Evolutionary conservation across 2,329 filamentous ascomycete species (phyloP).

Genomic region (Aspergillus glaucus): DNA sequence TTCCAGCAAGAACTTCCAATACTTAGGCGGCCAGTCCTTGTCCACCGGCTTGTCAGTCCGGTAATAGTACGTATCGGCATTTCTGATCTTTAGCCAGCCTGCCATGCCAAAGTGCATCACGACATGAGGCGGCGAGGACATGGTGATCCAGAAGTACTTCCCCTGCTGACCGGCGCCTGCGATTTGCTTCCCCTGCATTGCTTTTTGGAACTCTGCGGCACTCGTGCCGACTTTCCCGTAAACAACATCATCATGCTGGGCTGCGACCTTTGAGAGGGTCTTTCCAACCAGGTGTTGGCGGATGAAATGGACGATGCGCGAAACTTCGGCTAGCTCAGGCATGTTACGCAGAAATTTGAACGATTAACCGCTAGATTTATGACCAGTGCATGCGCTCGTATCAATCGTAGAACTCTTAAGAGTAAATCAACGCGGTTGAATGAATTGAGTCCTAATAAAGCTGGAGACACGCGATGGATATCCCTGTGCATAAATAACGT

Average conservation of each 20-base stretch:
- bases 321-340: conserved; percentile 57
- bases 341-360: conserved; percentile 21
- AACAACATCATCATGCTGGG: conserved; percentile 73
- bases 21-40: conserved; percentile 78
- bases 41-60: conserved; percentile 55
- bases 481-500: not conserved
- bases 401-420: not conserved
- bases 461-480: not conserved
- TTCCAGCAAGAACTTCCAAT: conserved; percentile 76
- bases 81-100: conserved; percentile 83
- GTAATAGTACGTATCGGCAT: conserved; percentile 73
- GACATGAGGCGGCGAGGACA: conserved; percentile 70
- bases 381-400: not conserved
- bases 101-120: conserved; percentile 79
- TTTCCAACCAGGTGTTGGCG: conserved; percentile 78
- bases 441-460: not conserved
- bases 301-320: conserved; percentile 79
- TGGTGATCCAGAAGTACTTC: conserved; percentile 93
- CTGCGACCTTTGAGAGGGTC: conserved; percentile 62
- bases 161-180: conserved; percentile 73
- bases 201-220: conserved; percentile 65
- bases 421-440: not conserved
- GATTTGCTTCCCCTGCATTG: conserved; percentile 68
- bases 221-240: conserved; percentile 87
- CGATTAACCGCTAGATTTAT: not conserved